Evolutionary conservation across 352 stramenopile species (phyloP).

Genomic region (Globisporangium radiosum): DNA sequence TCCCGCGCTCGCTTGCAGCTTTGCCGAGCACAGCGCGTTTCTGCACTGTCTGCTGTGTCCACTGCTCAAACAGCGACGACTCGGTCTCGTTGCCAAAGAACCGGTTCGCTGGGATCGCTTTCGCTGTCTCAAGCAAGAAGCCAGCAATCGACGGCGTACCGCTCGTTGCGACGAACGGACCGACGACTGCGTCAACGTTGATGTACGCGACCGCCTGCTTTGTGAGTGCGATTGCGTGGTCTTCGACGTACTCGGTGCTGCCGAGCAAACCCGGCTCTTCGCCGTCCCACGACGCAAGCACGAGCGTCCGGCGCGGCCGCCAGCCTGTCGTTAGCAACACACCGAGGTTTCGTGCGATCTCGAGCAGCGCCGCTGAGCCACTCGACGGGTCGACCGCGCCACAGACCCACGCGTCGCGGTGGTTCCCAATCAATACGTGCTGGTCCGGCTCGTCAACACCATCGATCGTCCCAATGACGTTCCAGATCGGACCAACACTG

Average conservation of each 20-base stretch:
- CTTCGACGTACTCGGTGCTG: slow-evolving; percentile 78
- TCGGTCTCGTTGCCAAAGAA: slow-evolving; percentile 23
- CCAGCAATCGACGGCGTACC: slow-evolving; percentile 64
- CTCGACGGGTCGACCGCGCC: slow-evolving; percentile 82
- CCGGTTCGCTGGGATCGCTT: slow-evolving; percentile 44
- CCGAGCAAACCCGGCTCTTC: slow-evolving; percentile 83
- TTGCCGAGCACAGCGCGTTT: too few species aligned
- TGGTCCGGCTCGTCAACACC: slow-evolving; percentile 48
- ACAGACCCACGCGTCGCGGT: slow-evolving; percentile 89
- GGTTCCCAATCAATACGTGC: slow-evolving; percentile 85
- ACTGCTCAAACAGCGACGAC: slow-evolving; percentile 30
- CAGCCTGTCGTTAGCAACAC: slow-evolving; percentile 61
- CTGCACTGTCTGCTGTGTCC: slow-evolving; percentile 20
- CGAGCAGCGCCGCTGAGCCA: slow-evolving; percentile 76
- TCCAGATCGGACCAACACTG: slow-evolving; percentile 71
- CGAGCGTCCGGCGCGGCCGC: slow-evolving; percentile 65
- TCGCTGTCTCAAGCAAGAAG: slow-evolving; percentile 44
- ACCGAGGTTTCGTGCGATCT: slow-evolving; percentile 75
- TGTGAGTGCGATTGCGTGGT: slow-evolving; percentile 41
- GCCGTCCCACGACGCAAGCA: slow-evolving; percentile 81
- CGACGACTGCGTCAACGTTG: slow-evolving; percentile 77
- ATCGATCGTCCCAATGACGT: slow-evolving; percentile 84
- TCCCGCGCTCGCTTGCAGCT: slow-evolving; percentile 20
- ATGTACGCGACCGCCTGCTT: slow-evolving; percentile 71
- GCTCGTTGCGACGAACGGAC: slow-evolving; percentile 36